Evolutionary conservation across 176 grass and related monocot genomes (phyloP), one percentile per base, ranked within the genome.

Genomic region (Urochloa ruziziensis): DNA sequence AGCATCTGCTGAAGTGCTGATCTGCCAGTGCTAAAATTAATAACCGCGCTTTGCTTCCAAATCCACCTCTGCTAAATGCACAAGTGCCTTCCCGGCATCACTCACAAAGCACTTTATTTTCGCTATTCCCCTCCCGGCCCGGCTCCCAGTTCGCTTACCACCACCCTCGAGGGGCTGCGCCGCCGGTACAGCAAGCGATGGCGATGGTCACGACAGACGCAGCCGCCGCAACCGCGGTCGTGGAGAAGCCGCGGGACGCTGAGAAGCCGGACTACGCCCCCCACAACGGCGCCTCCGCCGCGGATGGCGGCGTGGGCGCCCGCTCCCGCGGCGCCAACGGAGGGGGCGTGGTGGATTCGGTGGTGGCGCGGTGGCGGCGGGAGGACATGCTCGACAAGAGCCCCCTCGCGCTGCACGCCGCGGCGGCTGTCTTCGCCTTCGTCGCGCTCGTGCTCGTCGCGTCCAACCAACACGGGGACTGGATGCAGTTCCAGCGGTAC

Each of bases 191-290:
- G 42, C 32, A 23, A 80, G 79, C 73, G 17, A 94, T 94, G 89
- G 84, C 80, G 76, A 86, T 85, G 86, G 73, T 86, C 87, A 48
- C 79, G 11, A 16, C 78, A 18, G 83, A 65, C 36, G 72, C 72
- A 35, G 35, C 28, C 63, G 78, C 57, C 15, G 23, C 24, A 67
- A 23, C 86, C 60, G 12, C 77, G 2, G 19, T 59, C 24, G 44
- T 11, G 2, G 46, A 61, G 75, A 85, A 85, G 79, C 86, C 66
- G 68, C 25, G 49, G 33, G 87, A 73, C n/a, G 9, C 68, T 40
- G 46, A 76, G 58, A 86, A 85, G 65, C 47, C 48, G 9, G 54
- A 56, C n/a, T 44, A 74, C 76, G 57, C 46, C 71, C 39, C 91
- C 67, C 62, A 83, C 70, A 75, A 86, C 81, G 87, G 72, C 82